Evolutionary conservation across 192 early-diverging fungal genomes (phyloP).

Genomic region (Entomortierella chlamydospora): DNA sequence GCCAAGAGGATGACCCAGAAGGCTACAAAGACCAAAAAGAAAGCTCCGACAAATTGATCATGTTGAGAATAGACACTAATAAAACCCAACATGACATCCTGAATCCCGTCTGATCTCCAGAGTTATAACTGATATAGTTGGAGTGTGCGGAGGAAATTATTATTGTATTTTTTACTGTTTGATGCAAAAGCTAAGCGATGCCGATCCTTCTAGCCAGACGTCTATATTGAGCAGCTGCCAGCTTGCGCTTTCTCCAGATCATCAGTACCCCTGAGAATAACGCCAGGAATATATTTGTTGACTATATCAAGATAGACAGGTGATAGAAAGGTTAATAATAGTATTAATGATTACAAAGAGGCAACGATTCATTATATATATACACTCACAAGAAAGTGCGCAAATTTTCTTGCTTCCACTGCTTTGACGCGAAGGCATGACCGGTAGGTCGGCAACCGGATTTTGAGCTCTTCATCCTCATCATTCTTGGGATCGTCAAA

Average conservation of each 20-base stretch:
- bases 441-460: constrained; percentile 25
- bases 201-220: constrained; percentile 52
- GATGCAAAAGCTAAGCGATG: constrained; percentile 23
- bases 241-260: constrained; percentile 43
- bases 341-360: not conserved
- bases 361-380: not conserved
- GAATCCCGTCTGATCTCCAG: too few species aligned
- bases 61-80: not conserved
- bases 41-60: not conserved
- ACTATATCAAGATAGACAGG: constrained; percentile 10
- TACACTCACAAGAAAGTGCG: constrained; percentile 39
- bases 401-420: constrained; percentile 39
- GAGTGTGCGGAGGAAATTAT: not conserved
- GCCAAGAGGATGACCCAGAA: constrained; percentile 32
- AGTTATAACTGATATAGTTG: not conserved
- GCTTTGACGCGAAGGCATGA: constrained; percentile 45
- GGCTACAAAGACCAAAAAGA: constrained; percentile 34
- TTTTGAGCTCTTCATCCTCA: constrained; percentile 51
- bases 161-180: not conserved
- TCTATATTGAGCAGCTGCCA: constrained; percentile 52
- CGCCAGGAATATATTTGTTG: constrained; percentile 37
- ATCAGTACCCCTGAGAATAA: constrained; percentile 35
- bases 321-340: not conserved
- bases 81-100: not conserved
- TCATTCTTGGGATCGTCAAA: constrained; percentile 48